Percentiles rank a stretch among this genome's conserved stretches.
These are phyloP conservation scores for Phytophthora constricta DNA, from an alignment of 352 stramenopile genomes.

Conservation along the genomic window DNA sequence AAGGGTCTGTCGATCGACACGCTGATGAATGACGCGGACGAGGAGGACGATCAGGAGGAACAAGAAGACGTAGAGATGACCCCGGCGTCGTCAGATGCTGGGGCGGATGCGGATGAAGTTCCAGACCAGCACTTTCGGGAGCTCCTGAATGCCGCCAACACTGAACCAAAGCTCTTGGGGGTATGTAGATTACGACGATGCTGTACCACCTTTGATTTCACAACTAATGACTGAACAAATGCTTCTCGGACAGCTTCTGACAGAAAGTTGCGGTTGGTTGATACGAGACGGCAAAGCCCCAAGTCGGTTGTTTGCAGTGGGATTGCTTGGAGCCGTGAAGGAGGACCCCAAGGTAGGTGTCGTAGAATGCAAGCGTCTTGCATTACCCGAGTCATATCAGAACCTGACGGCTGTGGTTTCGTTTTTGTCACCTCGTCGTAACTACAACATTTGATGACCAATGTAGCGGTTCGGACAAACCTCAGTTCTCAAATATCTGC, in stretches of 20 bases:
- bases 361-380: background rate
- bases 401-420: too few relatives aligned
- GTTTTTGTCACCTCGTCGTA: too few relatives aligned
- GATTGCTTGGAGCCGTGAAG: constrained; percentile 64
- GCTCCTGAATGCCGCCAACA: constrained; percentile 39
- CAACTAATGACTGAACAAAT: background rate
- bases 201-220: background rate
- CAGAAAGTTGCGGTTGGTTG: constrained; percentile 51
- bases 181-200: constrained; percentile 19
- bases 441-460: background rate
- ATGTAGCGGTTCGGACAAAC: constrained; percentile 60
- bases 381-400: too few relatives aligned
- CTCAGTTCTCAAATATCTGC: constrained; percentile 74
- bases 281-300: constrained; percentile 64
- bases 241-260: constrained; percentile 47
- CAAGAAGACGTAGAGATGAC: constrained; percentile 35
- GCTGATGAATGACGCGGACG: constrained; percentile 55
- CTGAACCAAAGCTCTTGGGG: constrained; percentile 62
- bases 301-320: constrained; percentile 66
- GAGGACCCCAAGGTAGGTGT: constrained; percentile 50
- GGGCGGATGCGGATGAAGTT: constrained; percentile 39
- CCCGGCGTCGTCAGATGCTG: constrained; percentile 28
- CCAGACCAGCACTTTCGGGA: constrained; percentile 64
- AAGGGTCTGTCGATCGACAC: constrained; percentile 70
- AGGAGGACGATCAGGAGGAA: constrained; percentile 32